Percentiles rank a stretch among this genome's conserved stretches.
These are phyloP conservation scores for Paecilomyces niveus DNA, from an alignment of 2,329 filamentous ascomycete genomes.

Conservation along the genomic window DNA sequence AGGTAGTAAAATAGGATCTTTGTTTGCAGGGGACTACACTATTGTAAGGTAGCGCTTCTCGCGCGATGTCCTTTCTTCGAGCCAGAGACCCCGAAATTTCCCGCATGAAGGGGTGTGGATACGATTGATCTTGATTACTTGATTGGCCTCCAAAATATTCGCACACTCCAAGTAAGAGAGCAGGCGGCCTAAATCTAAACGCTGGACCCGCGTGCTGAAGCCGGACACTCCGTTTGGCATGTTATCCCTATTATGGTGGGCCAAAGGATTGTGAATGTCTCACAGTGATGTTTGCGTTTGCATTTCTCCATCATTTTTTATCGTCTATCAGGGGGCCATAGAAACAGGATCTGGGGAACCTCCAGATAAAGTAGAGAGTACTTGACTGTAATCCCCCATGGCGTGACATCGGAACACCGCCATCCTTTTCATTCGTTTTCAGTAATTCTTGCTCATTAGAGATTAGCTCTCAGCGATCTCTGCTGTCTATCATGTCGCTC, in stretches of 20 bases:
- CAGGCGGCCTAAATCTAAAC: background rate
- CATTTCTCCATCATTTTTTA: background rate
- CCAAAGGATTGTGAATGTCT: background rate
- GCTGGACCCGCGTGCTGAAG: background rate
- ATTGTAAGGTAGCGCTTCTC: background rate
- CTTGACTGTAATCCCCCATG: background rate
- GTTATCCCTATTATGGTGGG: background rate
- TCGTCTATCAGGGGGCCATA: background rate
- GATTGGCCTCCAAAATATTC: background rate
- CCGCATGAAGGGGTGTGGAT: background rate
- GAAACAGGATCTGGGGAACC: background rate
- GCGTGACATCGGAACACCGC: background rate
- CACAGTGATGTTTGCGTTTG: background rate
- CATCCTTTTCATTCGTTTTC: background rate
- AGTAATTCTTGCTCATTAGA: background rate
- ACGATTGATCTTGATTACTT: background rate
- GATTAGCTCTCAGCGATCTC: background rate
- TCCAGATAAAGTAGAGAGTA: background rate
- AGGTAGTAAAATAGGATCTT: background rate
- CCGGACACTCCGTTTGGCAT: background rate
- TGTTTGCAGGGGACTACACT: background rate
- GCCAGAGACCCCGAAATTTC: background rate
- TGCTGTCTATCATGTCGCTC: slow-evolving; percentile 1
- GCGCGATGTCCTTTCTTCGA: background rate
- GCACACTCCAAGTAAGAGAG: background rate